These are phyloP conservation scores for Pezicula neosporulosa DNA, from an alignment of 2,329 filamentous ascomycete genomes.

Conservation along the genomic window DNA sequence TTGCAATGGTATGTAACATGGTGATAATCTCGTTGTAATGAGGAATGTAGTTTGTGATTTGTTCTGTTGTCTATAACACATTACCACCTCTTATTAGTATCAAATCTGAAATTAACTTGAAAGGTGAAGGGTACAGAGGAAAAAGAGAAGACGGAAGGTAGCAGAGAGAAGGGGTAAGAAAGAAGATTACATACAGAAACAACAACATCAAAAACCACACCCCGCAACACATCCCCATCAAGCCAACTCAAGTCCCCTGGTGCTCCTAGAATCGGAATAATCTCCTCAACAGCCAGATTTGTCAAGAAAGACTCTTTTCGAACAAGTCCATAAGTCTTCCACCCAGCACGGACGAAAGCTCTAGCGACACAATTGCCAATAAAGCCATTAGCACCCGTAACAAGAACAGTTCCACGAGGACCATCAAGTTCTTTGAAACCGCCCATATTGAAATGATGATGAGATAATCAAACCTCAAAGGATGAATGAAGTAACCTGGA, in stretches of 20 bases:
- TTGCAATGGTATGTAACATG: constrained; percentile 32
- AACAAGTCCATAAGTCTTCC: constrained; percentile 41
- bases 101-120: no score
- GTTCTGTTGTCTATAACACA: constrained; percentile 32
- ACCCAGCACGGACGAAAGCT: constrained; percentile 43
- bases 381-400: constrained; percentile 47
- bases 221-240: constrained; percentile 14
- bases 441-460: no score
- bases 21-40: constrained; percentile 35
- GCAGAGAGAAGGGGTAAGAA: no score
- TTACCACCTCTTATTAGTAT: no score
- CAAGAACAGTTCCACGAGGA: constrained; percentile 30
- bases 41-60: constrained; percentile 33
- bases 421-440: no score
- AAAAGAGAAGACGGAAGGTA: no score
- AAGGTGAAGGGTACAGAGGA: no score
- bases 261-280: constrained; percentile 37
- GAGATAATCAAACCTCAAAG: no score
- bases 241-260: constrained; percentile 31
- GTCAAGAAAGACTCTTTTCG: constrained; percentile 29
- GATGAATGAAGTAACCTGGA: no score
- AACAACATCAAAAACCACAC: constrained; percentile 35
- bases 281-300: constrained; percentile 31
- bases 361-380: constrained; percentile 42
- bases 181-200: constrained; percentile 23